A percentile compares a stretch with the other conserved stretches of the same genome.
Evolutionary conservation across 2,329 filamentous ascomycete genomes (phyloP).

Genomic region (Neurospora sp.): DNA sequence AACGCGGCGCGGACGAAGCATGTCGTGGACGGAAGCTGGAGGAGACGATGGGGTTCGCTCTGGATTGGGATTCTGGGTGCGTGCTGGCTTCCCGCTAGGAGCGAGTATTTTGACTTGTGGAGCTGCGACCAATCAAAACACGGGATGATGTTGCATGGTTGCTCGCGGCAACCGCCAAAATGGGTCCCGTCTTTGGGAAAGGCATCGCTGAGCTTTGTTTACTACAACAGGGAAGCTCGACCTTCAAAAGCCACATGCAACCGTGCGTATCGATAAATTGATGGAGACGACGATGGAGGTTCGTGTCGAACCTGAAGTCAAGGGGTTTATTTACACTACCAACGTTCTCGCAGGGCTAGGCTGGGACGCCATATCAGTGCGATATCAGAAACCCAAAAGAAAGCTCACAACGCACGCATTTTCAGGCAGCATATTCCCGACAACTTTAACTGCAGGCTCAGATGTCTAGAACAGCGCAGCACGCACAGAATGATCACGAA

Average conservation of each 20-base stretch:
- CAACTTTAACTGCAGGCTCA: neutral
- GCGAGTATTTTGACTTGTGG: slow-evolving; percentile 15
- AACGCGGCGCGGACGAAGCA: slow-evolving; percentile 23
- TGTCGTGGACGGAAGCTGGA: slow-evolving; percentile 4
- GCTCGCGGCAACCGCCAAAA: slow-evolving; percentile 12
- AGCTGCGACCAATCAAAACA: slow-evolving; percentile 9
- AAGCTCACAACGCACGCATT: neutral
- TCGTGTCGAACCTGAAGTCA: neutral
- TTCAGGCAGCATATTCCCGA: neutral
- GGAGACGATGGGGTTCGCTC: neutral
- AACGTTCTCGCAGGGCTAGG: neutral
- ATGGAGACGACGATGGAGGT: neutral
- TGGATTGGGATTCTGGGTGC: slow-evolving; percentile 2
- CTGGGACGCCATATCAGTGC: neutral
- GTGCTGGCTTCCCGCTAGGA: slow-evolving; percentile 9
- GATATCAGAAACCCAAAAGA: neutral
- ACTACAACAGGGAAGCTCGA: neutral
- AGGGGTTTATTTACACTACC: neutral
- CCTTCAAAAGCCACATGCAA: neutral
- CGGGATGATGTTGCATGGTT: slow-evolving; percentile 5
- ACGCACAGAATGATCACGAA: neutral
- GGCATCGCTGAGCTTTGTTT: neutral
- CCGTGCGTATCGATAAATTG: neutral
- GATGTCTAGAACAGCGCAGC: neutral
- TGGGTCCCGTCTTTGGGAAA: neutral